A percentile compares a stretch with the other conserved stretches of the same genome.
These are phyloP conservation scores for Cryptosporidium bovis DNA, from an alignment of 169 alveolate species.

Conservation along the genomic window DNA sequence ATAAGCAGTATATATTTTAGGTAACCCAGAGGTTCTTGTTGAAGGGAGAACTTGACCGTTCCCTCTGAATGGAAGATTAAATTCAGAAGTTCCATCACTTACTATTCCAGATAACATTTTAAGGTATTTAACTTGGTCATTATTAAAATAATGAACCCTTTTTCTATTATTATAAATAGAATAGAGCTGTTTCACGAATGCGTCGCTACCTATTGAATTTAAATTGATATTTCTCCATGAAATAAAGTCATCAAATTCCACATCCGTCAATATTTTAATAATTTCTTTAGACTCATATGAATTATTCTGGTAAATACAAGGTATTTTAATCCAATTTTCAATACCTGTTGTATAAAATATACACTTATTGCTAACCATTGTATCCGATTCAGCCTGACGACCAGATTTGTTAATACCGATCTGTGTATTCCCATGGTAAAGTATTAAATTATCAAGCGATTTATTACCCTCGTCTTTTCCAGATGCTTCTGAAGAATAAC, in stretches of 20 bases:
- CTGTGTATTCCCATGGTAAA: conserved; percentile 32
- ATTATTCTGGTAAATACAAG: conserved; percentile 40
- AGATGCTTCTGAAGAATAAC: conserved; percentile 13
- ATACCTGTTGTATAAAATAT: conserved; percentile 53
- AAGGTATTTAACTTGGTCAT: conserved; percentile 2
- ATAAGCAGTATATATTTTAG: conserved; percentile 71
- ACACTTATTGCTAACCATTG: conserved; percentile 8
- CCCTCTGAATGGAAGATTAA: conserved; percentile 64
- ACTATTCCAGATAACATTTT: conserved; percentile 55
- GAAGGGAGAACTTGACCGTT: conserved; percentile 70
- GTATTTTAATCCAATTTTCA: conserved; percentile 71
- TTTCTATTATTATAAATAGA: conserved; percentile 34
- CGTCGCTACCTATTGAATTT: conserved; percentile 10
- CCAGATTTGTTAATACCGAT: not conserved
- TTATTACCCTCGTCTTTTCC: conserved; percentile 41
- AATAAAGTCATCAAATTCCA: conserved; percentile 56
- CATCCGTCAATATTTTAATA: conserved; percentile 13
- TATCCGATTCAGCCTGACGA: not conserved
- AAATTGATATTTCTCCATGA: conserved; percentile 30
- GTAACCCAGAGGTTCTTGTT: conserved; percentile 57
- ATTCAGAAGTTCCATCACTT: conserved; percentile 16
- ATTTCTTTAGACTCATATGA: conserved; percentile 62
- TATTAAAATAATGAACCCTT: conserved; percentile 30
- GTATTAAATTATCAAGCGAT: conserved; percentile 44
- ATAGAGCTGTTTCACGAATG: conserved; percentile 26